These are phyloP conservation scores for Nowakowskiella sp. DNA, from an alignment of 192 early-diverging fungal species.

Conservation along the genomic window DNA sequence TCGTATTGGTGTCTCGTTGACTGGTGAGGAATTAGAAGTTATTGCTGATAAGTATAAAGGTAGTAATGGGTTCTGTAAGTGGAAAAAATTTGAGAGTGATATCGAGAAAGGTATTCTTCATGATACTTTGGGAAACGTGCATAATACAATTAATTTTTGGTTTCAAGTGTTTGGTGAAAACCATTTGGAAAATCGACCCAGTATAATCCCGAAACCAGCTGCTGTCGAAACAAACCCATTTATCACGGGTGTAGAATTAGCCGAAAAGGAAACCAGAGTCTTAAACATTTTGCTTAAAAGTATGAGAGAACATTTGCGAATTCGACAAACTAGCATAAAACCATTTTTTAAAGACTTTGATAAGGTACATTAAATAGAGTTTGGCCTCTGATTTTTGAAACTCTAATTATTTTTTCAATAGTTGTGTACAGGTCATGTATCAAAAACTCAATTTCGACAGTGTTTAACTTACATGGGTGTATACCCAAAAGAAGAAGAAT, in stretches of 20 bases:
- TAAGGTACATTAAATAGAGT: slow-evolving; percentile 23
- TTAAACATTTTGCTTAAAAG: slow-evolving; percentile 22
- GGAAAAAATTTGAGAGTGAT: slow-evolving; percentile 42
- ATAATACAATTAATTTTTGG: slow-evolving; percentile 8
- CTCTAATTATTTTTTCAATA: not conserved
- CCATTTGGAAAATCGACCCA: slow-evolving; percentile 33
- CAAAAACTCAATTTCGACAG: slow-evolving; percentile 44
- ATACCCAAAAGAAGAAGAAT: slow-evolving; percentile 37
- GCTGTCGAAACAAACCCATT: slow-evolving; percentile 23
- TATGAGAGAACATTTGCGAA: slow-evolving; percentile 29
- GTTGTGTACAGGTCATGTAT: slow-evolving; percentile 43
- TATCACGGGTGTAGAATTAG: slow-evolving; percentile 10
- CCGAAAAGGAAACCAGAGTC: slow-evolving; percentile 19
- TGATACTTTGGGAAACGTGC: not conserved
- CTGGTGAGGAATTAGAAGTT: slow-evolving; percentile 24
- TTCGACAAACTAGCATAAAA: slow-evolving; percentile 39
- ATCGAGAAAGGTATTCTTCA: slow-evolving; percentile 33
- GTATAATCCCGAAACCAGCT: slow-evolving; percentile 13
- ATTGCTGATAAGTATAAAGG: slow-evolving; percentile 34
- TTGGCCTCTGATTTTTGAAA: not conserved
- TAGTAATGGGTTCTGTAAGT: slow-evolving; percentile 24
- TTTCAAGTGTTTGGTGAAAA: slow-evolving; percentile 38
- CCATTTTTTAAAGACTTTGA: slow-evolving; percentile 54
- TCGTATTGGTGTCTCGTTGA: slow-evolving; percentile 30
- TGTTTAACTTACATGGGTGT: slow-evolving; percentile 36